Conservation (phyloP, 331 rosid species). For the Arachis monticola region DNA sequence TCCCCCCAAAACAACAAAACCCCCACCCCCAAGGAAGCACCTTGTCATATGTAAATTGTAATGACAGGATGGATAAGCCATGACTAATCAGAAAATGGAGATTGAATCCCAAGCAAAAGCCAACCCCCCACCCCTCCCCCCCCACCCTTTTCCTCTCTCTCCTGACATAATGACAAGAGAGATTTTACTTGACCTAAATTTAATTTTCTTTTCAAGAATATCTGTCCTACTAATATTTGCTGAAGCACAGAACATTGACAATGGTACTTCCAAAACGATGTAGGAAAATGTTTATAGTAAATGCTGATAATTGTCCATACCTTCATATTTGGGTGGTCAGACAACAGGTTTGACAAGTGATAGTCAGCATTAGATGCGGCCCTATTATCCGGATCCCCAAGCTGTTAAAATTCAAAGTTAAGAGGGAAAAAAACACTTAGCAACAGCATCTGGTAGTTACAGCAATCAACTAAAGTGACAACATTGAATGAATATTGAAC, state of each 20-base stretch:
- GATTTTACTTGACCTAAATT: too few relatives aligned
- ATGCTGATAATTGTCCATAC: conserved; percentile 39
- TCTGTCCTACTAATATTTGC: background rate
- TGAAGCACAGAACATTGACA: background rate
- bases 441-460: conserved; percentile 5
- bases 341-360: conserved; percentile 85
- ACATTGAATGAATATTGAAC: conserved; percentile 1
- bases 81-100: too few relatives aligned
- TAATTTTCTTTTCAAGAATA: background rate
- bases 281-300: background rate
- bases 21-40: too few relatives aligned
- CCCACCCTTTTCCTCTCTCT: too few relatives aligned
- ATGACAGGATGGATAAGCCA: too few relatives aligned
- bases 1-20: too few relatives aligned
- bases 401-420: conserved; percentile 54
- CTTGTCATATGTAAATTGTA: too few relatives aligned
- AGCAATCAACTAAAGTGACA: conserved; percentile 12
- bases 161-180: too few relatives aligned
- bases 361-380: conserved; percentile 94
- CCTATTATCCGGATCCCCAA: conserved; percentile 94
- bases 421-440: conserved; percentile 1
- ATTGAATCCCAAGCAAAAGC: too few relatives aligned
- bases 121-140: too few relatives aligned
- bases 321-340: conserved; percentile 98
- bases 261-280: conserved; percentile 1